These are phyloP conservation scores for Fusarium udum DNA, from an alignment of 2,329 filamentous ascomycete genomes.

Conservation along the genomic window DNA sequence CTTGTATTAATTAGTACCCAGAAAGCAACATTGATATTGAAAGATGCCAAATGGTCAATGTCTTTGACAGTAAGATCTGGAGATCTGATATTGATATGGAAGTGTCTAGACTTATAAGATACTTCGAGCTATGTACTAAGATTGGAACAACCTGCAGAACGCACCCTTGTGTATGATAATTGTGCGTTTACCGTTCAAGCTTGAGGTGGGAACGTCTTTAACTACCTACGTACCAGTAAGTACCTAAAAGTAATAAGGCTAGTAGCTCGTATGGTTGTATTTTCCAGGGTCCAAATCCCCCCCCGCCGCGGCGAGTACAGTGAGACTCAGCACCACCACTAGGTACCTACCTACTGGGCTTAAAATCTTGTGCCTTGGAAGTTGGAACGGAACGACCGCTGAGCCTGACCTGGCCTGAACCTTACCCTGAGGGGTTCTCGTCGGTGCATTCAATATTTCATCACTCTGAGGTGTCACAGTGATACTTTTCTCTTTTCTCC, in stretches of 20 bases:
- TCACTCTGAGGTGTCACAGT: background rate
- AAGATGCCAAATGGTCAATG: background rate
- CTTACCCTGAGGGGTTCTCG: constrained; percentile 9
- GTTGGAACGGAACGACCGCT: background rate
- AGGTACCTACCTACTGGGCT: background rate
- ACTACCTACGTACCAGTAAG: too few species aligned
- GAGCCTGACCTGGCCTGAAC: background rate
- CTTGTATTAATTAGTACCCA: background rate
- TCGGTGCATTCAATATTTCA: background rate
- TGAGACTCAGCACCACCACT: background rate
- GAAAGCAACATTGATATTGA: background rate
- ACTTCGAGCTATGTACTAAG: background rate
- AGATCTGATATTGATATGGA: background rate
- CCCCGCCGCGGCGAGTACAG: background rate
- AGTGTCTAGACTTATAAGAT: background rate
- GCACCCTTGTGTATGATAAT: constrained; percentile 1
- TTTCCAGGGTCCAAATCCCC: constrained; percentile 22
- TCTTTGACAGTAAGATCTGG: background rate
- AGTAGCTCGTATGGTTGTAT: background rate
- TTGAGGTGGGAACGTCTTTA: background rate
- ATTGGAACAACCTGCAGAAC: background rate
- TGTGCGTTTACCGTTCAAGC: constrained; percentile 3
- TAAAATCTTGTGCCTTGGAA: constrained; percentile 6
- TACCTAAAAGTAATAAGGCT: too few species aligned
- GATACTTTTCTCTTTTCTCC: constrained; percentile 17